phyloP scores from a whole-genome alignment of 495 filamentous ascomycete species.

The Neurospora sp. region DNA sequence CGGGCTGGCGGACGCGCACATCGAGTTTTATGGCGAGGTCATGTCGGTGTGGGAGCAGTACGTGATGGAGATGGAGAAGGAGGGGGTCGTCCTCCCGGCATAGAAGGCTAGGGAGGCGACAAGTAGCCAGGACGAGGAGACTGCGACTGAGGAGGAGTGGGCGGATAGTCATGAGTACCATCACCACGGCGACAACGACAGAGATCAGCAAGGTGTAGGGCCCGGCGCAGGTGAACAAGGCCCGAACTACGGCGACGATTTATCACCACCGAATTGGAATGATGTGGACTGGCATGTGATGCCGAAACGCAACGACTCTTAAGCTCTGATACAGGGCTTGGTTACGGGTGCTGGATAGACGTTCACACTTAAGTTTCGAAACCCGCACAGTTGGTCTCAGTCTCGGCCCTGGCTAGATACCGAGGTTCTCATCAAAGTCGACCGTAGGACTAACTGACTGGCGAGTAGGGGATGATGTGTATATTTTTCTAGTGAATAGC shows the following conservation, averaged over 20 bases:
- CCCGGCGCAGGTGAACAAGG: background rate
- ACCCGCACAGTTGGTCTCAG: too few relatives aligned
- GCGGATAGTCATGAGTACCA: background rate
- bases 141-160: background rate
- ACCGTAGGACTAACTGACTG: background rate
- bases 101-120: slow-evolving; percentile 6
- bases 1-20: slow-evolving; percentile 71
- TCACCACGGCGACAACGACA: background rate
- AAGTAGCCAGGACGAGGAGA: background rate
- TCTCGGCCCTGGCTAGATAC: too few relatives aligned
- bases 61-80: slow-evolving; percentile 74
- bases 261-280: background rate
- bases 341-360: too few relatives aligned
- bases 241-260: background rate
- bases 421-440: background rate
- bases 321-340: background rate
- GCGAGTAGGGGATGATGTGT: background rate
- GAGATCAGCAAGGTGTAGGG: background rate
- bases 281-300: background rate
- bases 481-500: background rate
- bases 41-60: slow-evolving; percentile 85
- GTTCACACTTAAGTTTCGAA: too few relatives aligned
- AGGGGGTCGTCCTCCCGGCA: slow-evolving; percentile 32
- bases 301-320: background rate
- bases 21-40: slow-evolving; percentile 72